phyloP scores from a whole-genome alignment of 257 asterid genomes.

The Nicotiana obtusifolia region DNA sequence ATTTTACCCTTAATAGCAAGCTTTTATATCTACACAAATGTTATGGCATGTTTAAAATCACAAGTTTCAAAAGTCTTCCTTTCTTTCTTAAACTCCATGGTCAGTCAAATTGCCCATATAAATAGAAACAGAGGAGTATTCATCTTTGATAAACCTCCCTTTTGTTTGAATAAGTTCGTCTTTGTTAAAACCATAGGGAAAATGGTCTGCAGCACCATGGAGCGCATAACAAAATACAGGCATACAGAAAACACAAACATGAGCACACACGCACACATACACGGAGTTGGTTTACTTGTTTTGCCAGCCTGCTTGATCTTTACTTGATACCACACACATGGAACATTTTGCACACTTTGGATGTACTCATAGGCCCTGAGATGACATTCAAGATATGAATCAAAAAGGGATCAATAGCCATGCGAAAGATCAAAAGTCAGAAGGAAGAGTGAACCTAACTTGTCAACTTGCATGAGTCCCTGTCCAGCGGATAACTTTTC shows the following conservation, averaged over 20 bases:
- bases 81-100: no score
- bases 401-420: conserved; percentile 9
- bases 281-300: conserved; percentile 36
- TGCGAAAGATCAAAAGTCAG: conserved; percentile 18
- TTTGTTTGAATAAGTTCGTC: not conserved
- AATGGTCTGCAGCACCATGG: not conserved
- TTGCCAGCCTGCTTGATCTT: conserved; percentile 73
- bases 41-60: no score
- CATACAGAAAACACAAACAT: not conserved
- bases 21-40: no score
- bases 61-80: no score
- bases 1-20: no score
- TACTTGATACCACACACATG: conserved; percentile 70
- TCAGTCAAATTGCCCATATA: no score
- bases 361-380: conserved; percentile 89
- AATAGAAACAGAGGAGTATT: no score
- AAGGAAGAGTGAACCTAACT: conserved; percentile 42
- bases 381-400: conserved; percentile 27
- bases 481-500: conserved; percentile 89
- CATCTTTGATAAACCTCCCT: not conserved
- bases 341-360: conserved; percentile 53
- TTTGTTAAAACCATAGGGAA: not conserved
- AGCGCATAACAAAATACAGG: not conserved
- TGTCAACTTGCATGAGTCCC: conserved; percentile 98
- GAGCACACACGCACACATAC: not conserved